phyloP scores from a whole-genome alignment of 1,284 basidiomycete species.

The Melampsora larici-populina region DNA sequence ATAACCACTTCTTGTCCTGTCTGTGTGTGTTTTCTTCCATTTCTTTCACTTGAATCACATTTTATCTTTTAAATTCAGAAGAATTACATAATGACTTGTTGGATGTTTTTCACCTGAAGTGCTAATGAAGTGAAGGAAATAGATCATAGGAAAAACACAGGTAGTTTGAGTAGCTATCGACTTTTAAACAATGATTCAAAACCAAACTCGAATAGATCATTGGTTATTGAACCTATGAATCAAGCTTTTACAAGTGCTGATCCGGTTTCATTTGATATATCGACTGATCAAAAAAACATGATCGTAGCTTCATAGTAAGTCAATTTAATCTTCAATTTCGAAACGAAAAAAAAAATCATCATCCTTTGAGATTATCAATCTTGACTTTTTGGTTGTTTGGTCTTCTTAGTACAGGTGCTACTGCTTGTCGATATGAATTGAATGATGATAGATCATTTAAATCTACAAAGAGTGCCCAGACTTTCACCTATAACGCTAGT shows the following conservation, averaged over 20 bases:
- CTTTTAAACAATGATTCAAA: not conserved
- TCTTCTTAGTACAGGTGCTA: not conserved
- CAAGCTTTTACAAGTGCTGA: slow-evolving; percentile 1
- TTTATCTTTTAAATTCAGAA: too few species aligned
- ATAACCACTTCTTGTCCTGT: too few species aligned
- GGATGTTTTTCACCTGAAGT: not conserved
- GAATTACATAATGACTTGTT: not conserved
- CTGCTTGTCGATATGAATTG: slow-evolving; percentile 2
- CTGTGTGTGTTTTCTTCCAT: too few species aligned
- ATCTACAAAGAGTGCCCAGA: not conserved
- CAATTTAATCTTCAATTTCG: not conserved
- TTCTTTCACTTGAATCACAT: not conserved
- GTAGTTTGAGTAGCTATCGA: slow-evolving; percentile 15
- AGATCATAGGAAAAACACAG: not conserved
- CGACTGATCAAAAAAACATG: not conserved
- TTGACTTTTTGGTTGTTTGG: not conserved
- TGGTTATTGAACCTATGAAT: not conserved
- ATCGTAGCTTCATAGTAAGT: slow-evolving; percentile 23
- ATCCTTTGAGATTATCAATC: not conserved
- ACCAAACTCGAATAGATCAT: not conserved
- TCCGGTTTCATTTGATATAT: slow-evolving; percentile 3
- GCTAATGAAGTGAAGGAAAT: slow-evolving; percentile 4
- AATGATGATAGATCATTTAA: not conserved
- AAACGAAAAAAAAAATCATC: too few species aligned
- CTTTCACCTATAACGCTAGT: not conserved